Conservation (phyloP, 2,329 filamentous ascomycete genomes). For the Cercospora zeina region DNA sequence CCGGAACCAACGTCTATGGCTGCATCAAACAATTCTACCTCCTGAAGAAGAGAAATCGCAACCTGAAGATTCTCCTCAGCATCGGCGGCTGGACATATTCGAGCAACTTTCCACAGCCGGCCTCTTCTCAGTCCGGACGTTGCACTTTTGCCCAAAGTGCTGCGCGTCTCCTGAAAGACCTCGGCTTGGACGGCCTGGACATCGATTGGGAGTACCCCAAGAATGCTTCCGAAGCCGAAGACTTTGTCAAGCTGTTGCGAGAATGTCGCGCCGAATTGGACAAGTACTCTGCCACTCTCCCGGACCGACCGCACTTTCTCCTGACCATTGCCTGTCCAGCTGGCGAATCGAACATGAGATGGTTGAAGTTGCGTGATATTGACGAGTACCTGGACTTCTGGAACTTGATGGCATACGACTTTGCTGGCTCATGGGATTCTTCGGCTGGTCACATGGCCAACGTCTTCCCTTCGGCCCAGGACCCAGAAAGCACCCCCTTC, state of each 20-base stretch:
- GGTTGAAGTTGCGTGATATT: slow-evolving; percentile 46
- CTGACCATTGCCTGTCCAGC: slow-evolving; percentile 50
- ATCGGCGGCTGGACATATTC: slow-evolving; percentile 83
- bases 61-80: slow-evolving; percentile 76
- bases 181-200: slow-evolving; percentile 65
- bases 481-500: slow-evolving; percentile 72
- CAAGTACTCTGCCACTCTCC: slow-evolving; percentile 43
- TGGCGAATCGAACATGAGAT: slow-evolving; percentile 47
- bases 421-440: slow-evolving; percentile 75
- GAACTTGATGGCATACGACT: slow-evolving; percentile 56
- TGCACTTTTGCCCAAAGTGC: slow-evolving; percentile 68
- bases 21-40: slow-evolving; percentile 74
- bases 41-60: slow-evolving; percentile 72
- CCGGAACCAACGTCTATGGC: slow-evolving; percentile 72
- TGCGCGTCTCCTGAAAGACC: slow-evolving; percentile 72
- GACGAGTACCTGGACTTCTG: slow-evolving; percentile 51
- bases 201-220: slow-evolving; percentile 54
- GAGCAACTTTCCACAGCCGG: slow-evolving; percentile 71
- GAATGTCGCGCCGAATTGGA: slow-evolving; percentile 45
- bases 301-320: slow-evolving; percentile 44
- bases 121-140: slow-evolving; percentile 62
- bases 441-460: slow-evolving; percentile 78
- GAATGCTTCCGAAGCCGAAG: slow-evolving; percentile 42
- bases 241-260: slow-evolving; percentile 46
- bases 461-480: slow-evolving; percentile 60